Evolutionary conservation across 495 filamentous ascomycete species (phyloP).

Genomic region (Xylaria telfairii): DNA sequence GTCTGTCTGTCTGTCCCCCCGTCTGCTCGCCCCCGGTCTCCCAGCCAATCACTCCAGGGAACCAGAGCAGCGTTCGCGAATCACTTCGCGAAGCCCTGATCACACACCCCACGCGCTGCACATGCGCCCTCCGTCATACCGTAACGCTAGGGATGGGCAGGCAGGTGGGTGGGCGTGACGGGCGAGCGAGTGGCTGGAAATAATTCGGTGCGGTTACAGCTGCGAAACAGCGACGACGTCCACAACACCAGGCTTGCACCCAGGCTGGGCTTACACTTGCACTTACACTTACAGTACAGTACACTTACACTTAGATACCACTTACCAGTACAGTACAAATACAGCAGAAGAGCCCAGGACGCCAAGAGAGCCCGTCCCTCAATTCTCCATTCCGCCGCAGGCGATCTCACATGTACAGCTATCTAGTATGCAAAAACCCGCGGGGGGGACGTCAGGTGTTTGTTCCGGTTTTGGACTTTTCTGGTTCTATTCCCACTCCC

Average conservation of each 20-base stretch:
- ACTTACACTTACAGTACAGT: too few relatives aligned
- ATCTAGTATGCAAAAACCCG: slow-evolving; percentile 6
- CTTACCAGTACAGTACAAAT: too few relatives aligned
- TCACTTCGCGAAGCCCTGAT: slow-evolving; percentile 23
- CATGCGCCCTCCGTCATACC: slow-evolving; percentile 25
- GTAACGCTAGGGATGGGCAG: slow-evolving; percentile 5
- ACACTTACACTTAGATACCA: too few relatives aligned
- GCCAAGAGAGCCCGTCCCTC: neutral
- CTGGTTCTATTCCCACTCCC: slow-evolving; percentile 10
- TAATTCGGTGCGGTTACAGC: slow-evolving; percentile 10
- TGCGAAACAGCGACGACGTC: neutral
- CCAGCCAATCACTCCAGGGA: slow-evolving; percentile 5
- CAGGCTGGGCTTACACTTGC: too few relatives aligned
- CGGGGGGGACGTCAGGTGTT: slow-evolving; percentile 19
- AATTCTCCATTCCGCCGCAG: slow-evolving; percentile 20
- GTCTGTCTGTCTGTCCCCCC: neutral
- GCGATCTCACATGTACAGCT: slow-evolving; percentile 17
- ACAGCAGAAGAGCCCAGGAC: neutral
- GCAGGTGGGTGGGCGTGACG: slow-evolving; percentile 19
- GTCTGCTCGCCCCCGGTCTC: neutral
- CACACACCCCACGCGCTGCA: slow-evolving; percentile 22
- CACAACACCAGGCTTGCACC: too few relatives aligned
- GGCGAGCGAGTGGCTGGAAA: slow-evolving; percentile 15
- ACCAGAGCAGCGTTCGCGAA: slow-evolving; percentile 26
- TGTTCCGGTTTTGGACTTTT: slow-evolving; percentile 15